phyloP scores from a whole-genome alignment of 805 yeast species.

The Kluyveromyces aestuarii region DNA sequence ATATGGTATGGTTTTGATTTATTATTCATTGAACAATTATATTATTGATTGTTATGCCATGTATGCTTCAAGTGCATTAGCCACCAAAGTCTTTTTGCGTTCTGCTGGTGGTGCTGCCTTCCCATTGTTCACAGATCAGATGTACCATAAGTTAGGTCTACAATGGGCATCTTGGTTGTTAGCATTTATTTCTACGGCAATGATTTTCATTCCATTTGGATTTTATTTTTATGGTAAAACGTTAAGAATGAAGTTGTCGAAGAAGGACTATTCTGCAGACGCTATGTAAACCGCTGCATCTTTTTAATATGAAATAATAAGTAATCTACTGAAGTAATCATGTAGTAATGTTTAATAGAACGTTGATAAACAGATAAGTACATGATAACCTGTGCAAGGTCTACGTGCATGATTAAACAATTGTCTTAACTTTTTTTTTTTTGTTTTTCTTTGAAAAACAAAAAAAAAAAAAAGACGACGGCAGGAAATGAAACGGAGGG shows the following conservation, averaged over 20 bases:
- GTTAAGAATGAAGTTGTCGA: slow-evolving; percentile 57
- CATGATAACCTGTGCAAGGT: no score
- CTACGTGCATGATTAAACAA: no score
- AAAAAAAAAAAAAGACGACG: no score
- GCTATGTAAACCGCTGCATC: slow-evolving; percentile 12
- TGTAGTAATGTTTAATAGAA: no score
- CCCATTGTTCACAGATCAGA: slow-evolving; percentile 73
- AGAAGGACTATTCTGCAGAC: slow-evolving; percentile 48
- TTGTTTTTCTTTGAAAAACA: no score
- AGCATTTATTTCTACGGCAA: slow-evolving; percentile 69
- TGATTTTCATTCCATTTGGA: slow-evolving; percentile 64
- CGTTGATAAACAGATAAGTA: no score
- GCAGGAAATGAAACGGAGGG: no score
- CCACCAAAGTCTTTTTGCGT: slow-evolving; percentile 73
- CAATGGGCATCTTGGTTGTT: slow-evolving; percentile 77
- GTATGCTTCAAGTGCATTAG: slow-evolving; percentile 72
- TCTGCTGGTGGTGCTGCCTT: slow-evolving; percentile 83
- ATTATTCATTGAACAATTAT: slow-evolving; percentile 70
- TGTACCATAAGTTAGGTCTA: slow-evolving; percentile 65
- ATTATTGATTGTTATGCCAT: slow-evolving; percentile 85
- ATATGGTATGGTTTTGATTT: slow-evolving; percentile 66
- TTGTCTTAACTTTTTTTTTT: no score
- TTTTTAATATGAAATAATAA: no score
- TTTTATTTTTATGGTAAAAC: slow-evolving; percentile 59
- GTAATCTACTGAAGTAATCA: no score